Conservation (phyloP, 257 asterid species). For the Plantago ovata region DNA sequence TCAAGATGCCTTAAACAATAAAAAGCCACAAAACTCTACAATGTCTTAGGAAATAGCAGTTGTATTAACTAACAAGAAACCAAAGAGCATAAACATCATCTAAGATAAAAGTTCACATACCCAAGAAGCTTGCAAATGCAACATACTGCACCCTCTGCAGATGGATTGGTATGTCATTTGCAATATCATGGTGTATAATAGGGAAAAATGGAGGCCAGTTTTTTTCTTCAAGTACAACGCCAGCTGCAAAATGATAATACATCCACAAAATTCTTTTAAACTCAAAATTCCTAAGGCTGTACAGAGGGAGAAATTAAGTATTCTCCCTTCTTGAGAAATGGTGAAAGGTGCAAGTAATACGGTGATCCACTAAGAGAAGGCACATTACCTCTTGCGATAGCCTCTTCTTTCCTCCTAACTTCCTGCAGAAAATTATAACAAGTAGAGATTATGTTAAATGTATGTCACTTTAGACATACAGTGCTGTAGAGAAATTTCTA, state of each 20-base stretch:
- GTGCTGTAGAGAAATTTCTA: no score
- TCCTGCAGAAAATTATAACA: constrained; percentile 38
- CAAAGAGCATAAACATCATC: not conserved
- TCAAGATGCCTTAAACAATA: no score
- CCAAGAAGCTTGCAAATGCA: constrained; percentile 85
- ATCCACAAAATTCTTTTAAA: constrained; percentile 16
- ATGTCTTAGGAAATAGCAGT: not conserved
- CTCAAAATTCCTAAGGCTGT: constrained; percentile 2
- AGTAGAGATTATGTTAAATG: not conserved
- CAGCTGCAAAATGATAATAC: constrained; percentile 39
- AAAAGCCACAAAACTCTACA: not conserved
- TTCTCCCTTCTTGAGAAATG: constrained; percentile 7
- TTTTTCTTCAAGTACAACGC: constrained; percentile 68
- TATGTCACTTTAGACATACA: no score
- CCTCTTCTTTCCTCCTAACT: constrained; percentile 77
- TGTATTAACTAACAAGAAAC: not conserved
- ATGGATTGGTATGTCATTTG: constrained; percentile 91
- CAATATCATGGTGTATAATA: constrained; percentile 87
- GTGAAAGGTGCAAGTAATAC: not conserved
- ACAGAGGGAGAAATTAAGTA: constrained; percentile 9
- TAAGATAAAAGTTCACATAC: constrained; percentile 38
- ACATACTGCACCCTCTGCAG: constrained; percentile 89
- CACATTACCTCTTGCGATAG: constrained; percentile 79
- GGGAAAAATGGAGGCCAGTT: constrained; percentile 99
- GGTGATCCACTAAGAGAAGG: constrained; percentile 15